Base-by-base conservation (phyloP, 768 basidiomycete species). In the Fibroporia radiculosa region DNA sequence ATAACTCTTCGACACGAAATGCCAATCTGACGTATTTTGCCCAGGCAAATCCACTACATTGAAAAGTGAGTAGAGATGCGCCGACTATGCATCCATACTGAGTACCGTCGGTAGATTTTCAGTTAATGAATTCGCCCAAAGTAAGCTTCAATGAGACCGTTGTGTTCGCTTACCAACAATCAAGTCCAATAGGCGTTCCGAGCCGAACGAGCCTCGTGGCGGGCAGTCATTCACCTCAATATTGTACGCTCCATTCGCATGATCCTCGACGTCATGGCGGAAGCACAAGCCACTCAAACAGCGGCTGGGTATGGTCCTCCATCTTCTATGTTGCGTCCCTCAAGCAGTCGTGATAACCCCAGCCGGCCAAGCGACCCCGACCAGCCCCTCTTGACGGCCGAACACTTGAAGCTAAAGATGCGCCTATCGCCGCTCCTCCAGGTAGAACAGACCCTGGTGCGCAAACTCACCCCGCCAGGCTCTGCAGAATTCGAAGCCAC, bases 141-240 rank as follows among this genome's bases (percentile, higher is more conserved):
- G 62, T 56, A 31, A 18, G 41, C 29, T 18, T 19, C n/a, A 36
- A 34, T 6, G 5, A 7, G 13, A 16, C 28, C 24, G 1, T 19
- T n/a, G 27, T 18, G 7, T n/a, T 24, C 14, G 23, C 13, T 6
- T 10, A 11, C 18, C 11, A 11, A n/a, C 19, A 32, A 19, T 27
- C 14, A 7, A 11, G 22, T n/a, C 20, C 23, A 36, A 14, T 36
- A 59, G 58, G 78, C 78, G 44, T 87, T 84, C 75, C 71, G 71
- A 38, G 67, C 68, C 37, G 84, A 90, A 55, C 78, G 84, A n/a
- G 66, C 73, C n/a, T 79, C 81, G 26, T 90, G 87, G 87, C 75
- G 83, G 25, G 70, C 79, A 0, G 81, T 89, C 41, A 74, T 90
- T 13, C 84, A 85, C 48, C 77, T 90, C 34, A 72, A 71, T 53